A percentile compares a stretch with the other conserved stretches of the same genome.
Conservation (phyloP, 2,329 filamentous ascomycete genomes). For the Cladosporium sp. region DNA sequence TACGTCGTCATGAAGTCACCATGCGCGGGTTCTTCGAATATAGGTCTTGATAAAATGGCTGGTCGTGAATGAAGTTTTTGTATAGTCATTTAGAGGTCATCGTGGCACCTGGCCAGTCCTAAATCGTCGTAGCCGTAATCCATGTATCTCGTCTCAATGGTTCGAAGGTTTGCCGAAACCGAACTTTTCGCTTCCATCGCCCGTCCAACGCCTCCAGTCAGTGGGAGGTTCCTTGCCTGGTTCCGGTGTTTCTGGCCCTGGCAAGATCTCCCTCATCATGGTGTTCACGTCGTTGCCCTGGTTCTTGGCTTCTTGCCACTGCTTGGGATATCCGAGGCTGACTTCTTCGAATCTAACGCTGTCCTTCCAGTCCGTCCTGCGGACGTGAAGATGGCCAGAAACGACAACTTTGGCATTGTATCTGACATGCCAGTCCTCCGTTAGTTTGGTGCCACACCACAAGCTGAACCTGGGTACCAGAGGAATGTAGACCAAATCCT, state of each 20-base stretch:
- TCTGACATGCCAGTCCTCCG: conserved; percentile 43
- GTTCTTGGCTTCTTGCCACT: conserved; percentile 43
- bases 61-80: not conserved
- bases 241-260: conserved; percentile 35
- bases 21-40: too few relatives aligned
- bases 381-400: conserved; percentile 44
- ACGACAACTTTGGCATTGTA: conserved; percentile 46
- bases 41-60: not conserved
- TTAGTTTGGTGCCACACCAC: conserved; percentile 47
- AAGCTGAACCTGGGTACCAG: conserved; percentile 41
- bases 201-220: not conserved
- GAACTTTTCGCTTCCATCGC: not conserved
- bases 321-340: conserved; percentile 44
- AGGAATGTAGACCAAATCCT: conserved; percentile 42
- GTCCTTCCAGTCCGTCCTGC: conserved; percentile 45
- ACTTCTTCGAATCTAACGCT: conserved; percentile 45
- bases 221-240: conserved; percentile 26
- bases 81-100: not conserved
- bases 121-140: not conserved
- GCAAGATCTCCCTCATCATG: conserved; percentile 43
- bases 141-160: conserved; percentile 1
- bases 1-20: too few relatives aligned
- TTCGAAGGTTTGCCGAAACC: not conserved
- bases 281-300: conserved; percentile 43
- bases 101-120: not conserved